These are phyloP conservation scores for Chrysosphaeria jannelii DNA, from an alignment of 2,329 filamentous ascomycete genomes.

Conservation along the genomic window DNA sequence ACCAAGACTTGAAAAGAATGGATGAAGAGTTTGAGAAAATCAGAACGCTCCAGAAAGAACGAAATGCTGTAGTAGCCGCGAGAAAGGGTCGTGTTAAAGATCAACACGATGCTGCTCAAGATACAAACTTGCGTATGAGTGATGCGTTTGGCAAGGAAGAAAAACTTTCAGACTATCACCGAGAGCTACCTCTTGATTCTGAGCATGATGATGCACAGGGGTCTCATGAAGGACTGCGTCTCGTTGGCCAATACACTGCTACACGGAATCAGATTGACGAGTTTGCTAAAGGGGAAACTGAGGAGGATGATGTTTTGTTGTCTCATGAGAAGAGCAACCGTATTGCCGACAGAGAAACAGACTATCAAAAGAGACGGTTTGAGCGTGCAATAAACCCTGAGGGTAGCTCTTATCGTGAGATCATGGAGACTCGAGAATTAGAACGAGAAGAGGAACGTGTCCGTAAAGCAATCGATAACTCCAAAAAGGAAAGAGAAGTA, in stretches of 20 bases:
- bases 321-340: conserved; percentile 69
- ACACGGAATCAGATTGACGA: conserved; percentile 80
- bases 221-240: conserved; percentile 37
- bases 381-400: conserved; percentile 68
- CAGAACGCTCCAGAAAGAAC: conserved; percentile 71
- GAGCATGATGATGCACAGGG: conserved; percentile 22
- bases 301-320: conserved; percentile 72
- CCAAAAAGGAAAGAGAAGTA: conserved; percentile 23
- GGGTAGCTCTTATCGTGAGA: conserved; percentile 58
- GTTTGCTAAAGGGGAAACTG: conserved; percentile 58
- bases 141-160: conserved; percentile 54
- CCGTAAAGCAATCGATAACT: conserved; percentile 43
- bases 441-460: conserved; percentile 86
- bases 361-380: conserved; percentile 90
- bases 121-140: conserved; percentile 54
- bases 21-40: conserved; percentile 49
- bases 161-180: conserved; percentile 72
- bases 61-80: conserved; percentile 46
- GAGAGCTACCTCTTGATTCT: conserved; percentile 45
- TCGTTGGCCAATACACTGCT: conserved; percentile 90
- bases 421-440: conserved; percentile 72
- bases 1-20: too few species aligned
- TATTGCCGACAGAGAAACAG: conserved; percentile 77
- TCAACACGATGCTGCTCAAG: conserved; percentile 23
- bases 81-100: conserved; percentile 61